These are phyloP conservation scores for Pleurotus citrinopileatus DNA, from an alignment of 768 basidiomycete genomes.

Conservation along the genomic window DNA sequence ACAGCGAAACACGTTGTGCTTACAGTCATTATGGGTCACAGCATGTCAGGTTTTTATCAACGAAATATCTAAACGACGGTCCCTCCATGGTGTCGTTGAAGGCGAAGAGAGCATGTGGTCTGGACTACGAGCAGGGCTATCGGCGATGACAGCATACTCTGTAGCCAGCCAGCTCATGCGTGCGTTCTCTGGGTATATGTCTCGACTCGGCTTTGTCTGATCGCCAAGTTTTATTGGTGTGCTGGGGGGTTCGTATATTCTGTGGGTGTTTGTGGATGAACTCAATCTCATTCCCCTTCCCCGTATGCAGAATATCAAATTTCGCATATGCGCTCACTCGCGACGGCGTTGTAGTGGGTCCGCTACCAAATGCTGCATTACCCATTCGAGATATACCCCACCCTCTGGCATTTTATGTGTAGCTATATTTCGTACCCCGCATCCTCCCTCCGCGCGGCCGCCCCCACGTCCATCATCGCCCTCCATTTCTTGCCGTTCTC, in stretches of 20 bases:
- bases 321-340: background rate
- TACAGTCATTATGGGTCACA: constrained; percentile 43
- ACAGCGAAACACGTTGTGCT: constrained; percentile 12
- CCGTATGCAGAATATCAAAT: constrained; percentile 6
- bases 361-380: too few species aligned
- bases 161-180: constrained; percentile 9
- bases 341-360: background rate
- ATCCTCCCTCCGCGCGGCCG: too few species aligned
- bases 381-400: too few species aligned
- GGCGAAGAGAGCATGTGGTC: constrained; percentile 11
- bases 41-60: constrained; percentile 46
- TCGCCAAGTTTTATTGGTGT: background rate
- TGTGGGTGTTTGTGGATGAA: background rate
- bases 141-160: constrained; percentile 8
- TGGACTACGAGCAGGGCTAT: constrained; percentile 7
- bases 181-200: constrained; percentile 11
- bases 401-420: too few species aligned
- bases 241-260: background rate
- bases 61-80: constrained; percentile 32
- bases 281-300: background rate
- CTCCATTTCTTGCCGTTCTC: too few species aligned
- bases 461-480: too few species aligned
- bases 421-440: too few species aligned
- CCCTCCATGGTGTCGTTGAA: constrained; percentile 8
- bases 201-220: constrained; percentile 8